Percentiles rank a stretch among this genome's conserved stretches.
Conservation (phyloP, 2,329 filamentous ascomycete genomes). For the Coleophoma crateriformis region DNA sequence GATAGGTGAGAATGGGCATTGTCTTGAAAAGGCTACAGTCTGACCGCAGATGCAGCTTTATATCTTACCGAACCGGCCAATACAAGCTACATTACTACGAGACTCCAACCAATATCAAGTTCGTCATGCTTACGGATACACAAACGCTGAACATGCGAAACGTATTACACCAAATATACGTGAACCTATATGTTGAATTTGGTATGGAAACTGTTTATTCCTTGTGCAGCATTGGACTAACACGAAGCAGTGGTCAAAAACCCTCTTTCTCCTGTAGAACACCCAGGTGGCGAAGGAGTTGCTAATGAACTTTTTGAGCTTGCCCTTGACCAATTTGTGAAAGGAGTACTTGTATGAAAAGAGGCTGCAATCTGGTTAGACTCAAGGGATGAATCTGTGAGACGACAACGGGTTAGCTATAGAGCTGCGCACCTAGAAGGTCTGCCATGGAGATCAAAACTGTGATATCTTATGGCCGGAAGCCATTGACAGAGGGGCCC, state of each 20-base stretch:
- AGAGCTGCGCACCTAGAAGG: no score
- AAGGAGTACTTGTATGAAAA: constrained; percentile 43
- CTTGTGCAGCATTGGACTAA: neutral
- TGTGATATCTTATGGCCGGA: no score
- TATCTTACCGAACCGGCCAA: constrained; percentile 86
- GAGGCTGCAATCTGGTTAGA: neutral
- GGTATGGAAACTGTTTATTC: constrained; percentile 42
- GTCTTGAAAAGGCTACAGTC: neutral
- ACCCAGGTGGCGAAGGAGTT: constrained; percentile 63
- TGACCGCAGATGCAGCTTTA: constrained; percentile 55
- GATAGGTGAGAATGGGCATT: constrained; percentile 49
- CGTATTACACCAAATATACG: constrained; percentile 96
- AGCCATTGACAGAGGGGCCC: no score
- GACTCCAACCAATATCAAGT: constrained; percentile 90
- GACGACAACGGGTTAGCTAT: no score
- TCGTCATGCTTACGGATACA: constrained; percentile 93
- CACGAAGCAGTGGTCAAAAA: constrained; percentile 60
- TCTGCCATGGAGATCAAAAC: no score
- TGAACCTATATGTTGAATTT: constrained; percentile 96
- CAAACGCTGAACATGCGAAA: constrained; percentile 86
- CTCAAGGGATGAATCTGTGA: no score
- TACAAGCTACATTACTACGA: constrained; percentile 99
- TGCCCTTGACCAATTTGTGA: constrained; percentile 72
- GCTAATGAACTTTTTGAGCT: constrained; percentile 67
- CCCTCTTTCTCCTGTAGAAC: constrained; percentile 61